These are phyloP conservation scores for Sarcomyxa edulis DNA, from an alignment of 768 basidiomycete genomes.

Conservation along the genomic window DNA sequence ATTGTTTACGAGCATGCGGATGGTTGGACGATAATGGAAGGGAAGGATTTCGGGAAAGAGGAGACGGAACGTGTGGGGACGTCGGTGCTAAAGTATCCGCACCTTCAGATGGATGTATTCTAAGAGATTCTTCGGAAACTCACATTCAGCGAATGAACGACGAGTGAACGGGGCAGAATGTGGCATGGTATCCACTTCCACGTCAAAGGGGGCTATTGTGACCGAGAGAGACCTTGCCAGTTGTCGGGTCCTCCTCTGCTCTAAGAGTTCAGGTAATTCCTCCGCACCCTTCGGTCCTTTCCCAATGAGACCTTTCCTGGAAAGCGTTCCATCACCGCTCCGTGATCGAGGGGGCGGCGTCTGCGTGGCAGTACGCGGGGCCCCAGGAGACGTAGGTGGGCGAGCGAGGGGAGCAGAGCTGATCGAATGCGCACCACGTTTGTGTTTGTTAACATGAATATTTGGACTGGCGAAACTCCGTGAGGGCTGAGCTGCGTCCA, in stretches of 20 bases:
- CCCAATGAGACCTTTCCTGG: constrained; percentile 55
- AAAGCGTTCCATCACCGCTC: constrained; percentile 24
- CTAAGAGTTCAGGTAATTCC: constrained; percentile 42
- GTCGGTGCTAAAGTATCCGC: constrained; percentile 19
- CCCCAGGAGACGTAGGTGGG: constrained; percentile 80
- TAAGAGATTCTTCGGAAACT: too few species aligned
- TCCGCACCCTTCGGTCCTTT: constrained; percentile 26
- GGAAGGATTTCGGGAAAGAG: constrained; percentile 44
- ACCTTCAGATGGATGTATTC: constrained; percentile 5
- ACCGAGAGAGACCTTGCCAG: constrained; percentile 65
- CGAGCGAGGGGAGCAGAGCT: constrained; percentile 77
- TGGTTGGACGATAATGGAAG: constrained; percentile 55
- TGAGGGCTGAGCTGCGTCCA: constrained; percentile 27
- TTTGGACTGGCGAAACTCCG: constrained; percentile 19
- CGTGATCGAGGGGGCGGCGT: constrained; percentile 16
- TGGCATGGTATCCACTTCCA: constrained; percentile 33
- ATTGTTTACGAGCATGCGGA: constrained; percentile 76
- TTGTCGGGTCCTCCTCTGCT: constrained; percentile 48
- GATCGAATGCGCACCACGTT: constrained; percentile 73
- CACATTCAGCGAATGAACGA: too few species aligned
- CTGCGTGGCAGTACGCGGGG: constrained; percentile 31
- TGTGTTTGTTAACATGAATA: too few species aligned
- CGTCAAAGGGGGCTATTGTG: constrained; percentile 47
- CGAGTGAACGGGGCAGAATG: too few species aligned
- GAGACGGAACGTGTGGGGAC: constrained; percentile 33